These are phyloP conservation scores for Candida sanyaensis DNA, from an alignment of 1,139 yeast genomes.

Conservation along the genomic window DNA sequence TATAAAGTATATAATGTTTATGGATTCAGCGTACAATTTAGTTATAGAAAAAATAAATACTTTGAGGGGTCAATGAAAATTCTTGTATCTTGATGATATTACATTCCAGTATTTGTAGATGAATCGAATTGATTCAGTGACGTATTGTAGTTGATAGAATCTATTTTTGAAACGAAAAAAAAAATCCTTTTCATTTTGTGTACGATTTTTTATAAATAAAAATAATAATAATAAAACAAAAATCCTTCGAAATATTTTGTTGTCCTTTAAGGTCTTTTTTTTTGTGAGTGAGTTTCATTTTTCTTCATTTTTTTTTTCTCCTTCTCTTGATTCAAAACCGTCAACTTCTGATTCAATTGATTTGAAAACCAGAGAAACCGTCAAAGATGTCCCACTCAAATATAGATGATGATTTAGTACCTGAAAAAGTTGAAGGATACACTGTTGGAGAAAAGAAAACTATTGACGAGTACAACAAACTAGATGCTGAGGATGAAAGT, in stretches of 20 bases:
- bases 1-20: too few relatives aligned
- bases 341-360: background rate
- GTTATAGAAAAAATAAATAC: too few relatives aligned
- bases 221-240: background rate
- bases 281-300: background rate
- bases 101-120: too few relatives aligned
- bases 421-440: slow-evolving; percentile 69
- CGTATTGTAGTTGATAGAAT: background rate
- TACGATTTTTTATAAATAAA: background rate
- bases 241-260: background rate
- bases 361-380: background rate
- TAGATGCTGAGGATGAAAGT: slow-evolving; percentile 91
- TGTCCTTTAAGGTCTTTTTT: background rate
- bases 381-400: slow-evolving; percentile 12
- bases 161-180: background rate
- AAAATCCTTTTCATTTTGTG: background rate
- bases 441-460: slow-evolving; percentile 84
- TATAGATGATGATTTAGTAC: slow-evolving; percentile 59
- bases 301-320: background rate
- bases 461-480: slow-evolving; percentile 75
- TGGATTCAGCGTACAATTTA: too few relatives aligned
- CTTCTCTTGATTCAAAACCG: background rate
- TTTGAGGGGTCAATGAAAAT: too few relatives aligned
- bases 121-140: too few relatives aligned
- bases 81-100: too few relatives aligned